Evolutionary conservation across 2,329 filamentous ascomycete genomes (phyloP), one percentile per base, ranked within the genome.

Genomic region (Paraphaeosphaeria sporulosa): DNA sequence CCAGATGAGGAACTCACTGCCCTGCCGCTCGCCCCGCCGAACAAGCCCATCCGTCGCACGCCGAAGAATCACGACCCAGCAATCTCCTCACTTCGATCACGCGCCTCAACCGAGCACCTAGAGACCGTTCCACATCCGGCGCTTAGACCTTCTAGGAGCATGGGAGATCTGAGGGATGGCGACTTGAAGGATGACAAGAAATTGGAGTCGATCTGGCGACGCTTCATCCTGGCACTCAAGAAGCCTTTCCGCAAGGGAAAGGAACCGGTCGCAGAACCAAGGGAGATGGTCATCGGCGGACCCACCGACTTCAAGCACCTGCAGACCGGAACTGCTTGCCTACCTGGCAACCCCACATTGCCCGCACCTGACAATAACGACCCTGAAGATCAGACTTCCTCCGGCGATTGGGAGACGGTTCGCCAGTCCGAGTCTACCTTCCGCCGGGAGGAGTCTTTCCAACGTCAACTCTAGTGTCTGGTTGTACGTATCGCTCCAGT

Each of bases 241-340:
- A 59, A 48, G 50, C 43, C 32, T 21, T 59, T 59, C 50, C 40
- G 43, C 17, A 42, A 32, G 32, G 36, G 40, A 23, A 49, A 43
- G 36, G 43, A 51, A 32, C 50, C 34, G 17, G 19, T 49, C 19
- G 15, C 7, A 17, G 19, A 30, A 12, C 19, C 23, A 40, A 57
- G 36, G 46, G 23, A 21, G 27, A 13, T 61, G 49, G 23, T 59
- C n/a, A 67, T 68, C 38, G 30, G 66, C 19, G 36, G 36, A 19
- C 66, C 64, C 10, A 65, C 58, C 25, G 56, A 58, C 58, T 64
- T 64, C 50, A n/a, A 44, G 19, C 63, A 67, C 32, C 12, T 57
- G 8, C 27, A 46, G 48, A 65, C 57, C 4, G 56, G 59, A 23
- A 52, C 55, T 13, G 23, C 17, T 48, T 46, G 42, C 44, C 42